Evolutionary conservation across 202 grass and related monocot genomes (phyloP).

Genomic region (Musa balbisiana): DNA sequence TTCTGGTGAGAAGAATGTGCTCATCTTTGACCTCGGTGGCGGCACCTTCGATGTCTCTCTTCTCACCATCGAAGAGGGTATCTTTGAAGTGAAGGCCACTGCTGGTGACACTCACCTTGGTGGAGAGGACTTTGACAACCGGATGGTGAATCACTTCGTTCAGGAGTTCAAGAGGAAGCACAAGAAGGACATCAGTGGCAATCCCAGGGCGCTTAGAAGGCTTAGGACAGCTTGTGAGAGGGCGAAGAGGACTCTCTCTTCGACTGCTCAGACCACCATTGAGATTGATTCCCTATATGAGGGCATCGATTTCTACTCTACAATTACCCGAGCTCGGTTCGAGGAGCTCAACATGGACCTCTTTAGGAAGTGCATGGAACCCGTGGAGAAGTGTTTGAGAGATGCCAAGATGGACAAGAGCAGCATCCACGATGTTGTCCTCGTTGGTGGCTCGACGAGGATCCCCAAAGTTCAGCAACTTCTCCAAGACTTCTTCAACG

Average conservation of each 20-base stretch:
- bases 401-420: constrained; percentile 88
- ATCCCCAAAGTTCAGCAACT: constrained; percentile 61
- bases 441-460: constrained; percentile 64
- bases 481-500: constrained; percentile 68
- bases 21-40: constrained; percentile 69
- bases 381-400: constrained; percentile 61
- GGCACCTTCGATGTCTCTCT: constrained; percentile 76
- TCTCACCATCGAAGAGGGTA: constrained; percentile 60
- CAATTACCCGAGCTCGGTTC: constrained; percentile 61
- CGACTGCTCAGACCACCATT: constrained; percentile 62
- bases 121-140: constrained; percentile 72
- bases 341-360: constrained; percentile 81
- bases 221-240: constrained; percentile 59
- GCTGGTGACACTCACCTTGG: constrained; percentile 67
- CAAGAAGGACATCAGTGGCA: constrained; percentile 68
- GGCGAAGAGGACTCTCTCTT: constrained; percentile 68
- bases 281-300: constrained; percentile 59
- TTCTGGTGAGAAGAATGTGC: constrained; percentile 71
- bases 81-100: constrained; percentile 69
- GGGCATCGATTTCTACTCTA: constrained; percentile 70
- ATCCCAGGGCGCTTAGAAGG: constrained; percentile 51
- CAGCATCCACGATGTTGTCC: constrained; percentile 55
- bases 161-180: constrained; percentile 66
- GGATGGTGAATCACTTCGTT: constrained; percentile 71
- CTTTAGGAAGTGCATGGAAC: constrained; percentile 73